Evolutionary conservation across 164 flowering plant species (phyloP), one percentile per base, ranked within the genome.

Genomic region (Sedum album): DNA sequence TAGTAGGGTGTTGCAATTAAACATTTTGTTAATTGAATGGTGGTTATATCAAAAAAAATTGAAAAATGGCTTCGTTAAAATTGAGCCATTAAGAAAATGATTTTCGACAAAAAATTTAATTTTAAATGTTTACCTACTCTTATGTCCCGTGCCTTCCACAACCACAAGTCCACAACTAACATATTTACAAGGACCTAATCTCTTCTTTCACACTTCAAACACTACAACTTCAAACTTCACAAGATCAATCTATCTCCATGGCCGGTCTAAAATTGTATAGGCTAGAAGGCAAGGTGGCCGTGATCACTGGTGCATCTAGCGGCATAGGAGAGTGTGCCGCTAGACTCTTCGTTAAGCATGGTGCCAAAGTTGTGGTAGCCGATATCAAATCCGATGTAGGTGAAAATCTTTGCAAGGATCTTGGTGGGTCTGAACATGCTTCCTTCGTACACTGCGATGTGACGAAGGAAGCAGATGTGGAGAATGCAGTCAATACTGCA

Each of bases 201-300:
- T n/a, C n/a, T n/a, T n/a, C n/a, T n/a, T n/a, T n/a, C n/a, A n/a
- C 42, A 39, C 13, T 38, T 39, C 42, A 39, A 10, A 8, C 42
- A 39, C 42, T 39, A 39, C 42, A 39, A 0, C 42, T 39, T 8
- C 42, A 39, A 39, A 39, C 42, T 8, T 39, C 42, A 8, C 42
- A 39, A 10, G 13, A 39, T 13, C 42, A 39, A 39, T 8, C 42
- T 39, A 8, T 39, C 42, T 14, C n/a, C n/a, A 44, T 44, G 48
- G 48, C 57, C 1, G n/a, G 57, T 5, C 8, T 49, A n/a, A 53
- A 53, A 53, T 9, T 53, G 60, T 7, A 30, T 36, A 38, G 67
- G 46, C 67, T 65, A 2, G 67, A 65, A 30, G 67, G 67, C 11
- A 65, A 65, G 46, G 67, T 65, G 31, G 67, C 67, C 30, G 31